phyloP scores from a whole-genome alignment of 2,329 filamentous ascomycete species.

The Bipolaris sorokiniana region DNA sequence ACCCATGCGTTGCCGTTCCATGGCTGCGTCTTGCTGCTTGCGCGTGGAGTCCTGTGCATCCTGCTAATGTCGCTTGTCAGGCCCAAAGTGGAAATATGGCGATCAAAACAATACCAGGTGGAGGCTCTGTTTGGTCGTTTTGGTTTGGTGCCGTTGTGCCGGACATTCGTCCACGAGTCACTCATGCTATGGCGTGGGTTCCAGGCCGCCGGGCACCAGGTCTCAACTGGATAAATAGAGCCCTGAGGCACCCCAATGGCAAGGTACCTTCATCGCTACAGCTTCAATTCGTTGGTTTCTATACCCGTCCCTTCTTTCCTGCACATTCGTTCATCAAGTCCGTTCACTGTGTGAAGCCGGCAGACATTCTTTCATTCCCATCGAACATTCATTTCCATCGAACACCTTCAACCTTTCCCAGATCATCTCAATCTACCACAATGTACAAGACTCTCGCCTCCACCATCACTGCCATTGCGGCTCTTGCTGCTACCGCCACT shows the following conservation, averaged over 20 bases:
- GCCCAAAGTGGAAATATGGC: conserved; percentile 20
- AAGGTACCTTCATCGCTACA: conserved; percentile 31
- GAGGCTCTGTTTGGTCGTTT: conserved; percentile 22
- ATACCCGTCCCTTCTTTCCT: conserved; percentile 38
- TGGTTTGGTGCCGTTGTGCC: conserved; percentile 22
- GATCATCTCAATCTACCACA: conserved; percentile 19
- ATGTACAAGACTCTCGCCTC: conserved; percentile 41
- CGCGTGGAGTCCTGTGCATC: conserved; percentile 22
- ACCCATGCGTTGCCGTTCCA: conserved; percentile 14
- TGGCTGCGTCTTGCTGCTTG: conserved; percentile 19
- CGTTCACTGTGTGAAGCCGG: conserved; percentile 44
- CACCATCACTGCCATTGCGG: conserved; percentile 35
- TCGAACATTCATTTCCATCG: conserved; percentile 29
- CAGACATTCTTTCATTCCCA: conserved; percentile 40
- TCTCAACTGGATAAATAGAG: conserved; percentile 32
- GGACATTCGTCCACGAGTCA: conserved; percentile 12
- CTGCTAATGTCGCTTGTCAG: conserved; percentile 36
- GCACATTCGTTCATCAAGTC: conserved; percentile 37
- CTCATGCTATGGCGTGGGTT: background rate
- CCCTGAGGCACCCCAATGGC: conserved; percentile 9
- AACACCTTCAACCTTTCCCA: conserved; percentile 22
- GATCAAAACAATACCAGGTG: conserved; percentile 15
- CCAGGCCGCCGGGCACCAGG: background rate
- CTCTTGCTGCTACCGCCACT: conserved; percentile 50
- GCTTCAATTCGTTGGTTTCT: conserved; percentile 31